phyloP scores from a whole-genome alignment of 2,329 filamentous ascomycete genomes.

The Neocatenulostroma microsporum region DNA sequence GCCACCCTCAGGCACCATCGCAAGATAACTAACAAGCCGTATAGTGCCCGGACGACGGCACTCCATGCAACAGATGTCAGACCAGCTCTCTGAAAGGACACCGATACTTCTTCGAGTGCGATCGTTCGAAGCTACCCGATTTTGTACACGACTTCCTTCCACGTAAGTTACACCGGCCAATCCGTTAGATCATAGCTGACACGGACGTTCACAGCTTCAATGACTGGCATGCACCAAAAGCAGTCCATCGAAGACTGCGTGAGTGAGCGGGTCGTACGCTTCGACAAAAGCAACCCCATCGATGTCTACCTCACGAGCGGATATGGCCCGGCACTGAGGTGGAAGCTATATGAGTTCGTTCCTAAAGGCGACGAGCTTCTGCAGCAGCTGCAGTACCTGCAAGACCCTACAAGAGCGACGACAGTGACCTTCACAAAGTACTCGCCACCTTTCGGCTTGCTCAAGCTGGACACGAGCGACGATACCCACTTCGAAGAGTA shows the following conservation, averaged over 20 bases:
- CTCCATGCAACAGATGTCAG: conserved; percentile 24
- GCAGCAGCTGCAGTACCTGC: conserved; percentile 36
- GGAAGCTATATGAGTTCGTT: conserved; percentile 41
- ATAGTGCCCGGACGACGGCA: conserved; percentile 21
- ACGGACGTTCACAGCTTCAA: conserved; percentile 16
- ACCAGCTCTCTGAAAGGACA: conserved; percentile 31
- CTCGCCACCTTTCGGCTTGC: conserved; percentile 41
- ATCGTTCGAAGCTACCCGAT: conserved; percentile 40
- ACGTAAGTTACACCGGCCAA: conserved; percentile 19
- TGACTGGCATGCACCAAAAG: conserved; percentile 37
- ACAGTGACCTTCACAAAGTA: conserved; percentile 27
- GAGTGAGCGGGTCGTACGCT: conserved; percentile 29
- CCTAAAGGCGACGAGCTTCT: conserved; percentile 34
- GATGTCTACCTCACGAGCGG: conserved; percentile 38
- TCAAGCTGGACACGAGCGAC: conserved; percentile 38
- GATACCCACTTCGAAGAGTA: conserved; percentile 39
- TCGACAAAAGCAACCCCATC: conserved; percentile 30
- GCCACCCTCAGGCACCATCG: no score
- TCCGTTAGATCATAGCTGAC: no score
- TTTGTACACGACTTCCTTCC: conserved; percentile 39
- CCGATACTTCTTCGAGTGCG: conserved; percentile 37
- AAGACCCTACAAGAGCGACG: conserved; percentile 27
- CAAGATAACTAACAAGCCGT: no score
- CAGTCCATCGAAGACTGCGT: conserved; percentile 36
- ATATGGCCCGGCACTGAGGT: conserved; percentile 36